These are phyloP conservation scores for Barnettozyma hawaiiensis DNA, from an alignment of 1,139 yeast species.

Conservation along the genomic window DNA sequence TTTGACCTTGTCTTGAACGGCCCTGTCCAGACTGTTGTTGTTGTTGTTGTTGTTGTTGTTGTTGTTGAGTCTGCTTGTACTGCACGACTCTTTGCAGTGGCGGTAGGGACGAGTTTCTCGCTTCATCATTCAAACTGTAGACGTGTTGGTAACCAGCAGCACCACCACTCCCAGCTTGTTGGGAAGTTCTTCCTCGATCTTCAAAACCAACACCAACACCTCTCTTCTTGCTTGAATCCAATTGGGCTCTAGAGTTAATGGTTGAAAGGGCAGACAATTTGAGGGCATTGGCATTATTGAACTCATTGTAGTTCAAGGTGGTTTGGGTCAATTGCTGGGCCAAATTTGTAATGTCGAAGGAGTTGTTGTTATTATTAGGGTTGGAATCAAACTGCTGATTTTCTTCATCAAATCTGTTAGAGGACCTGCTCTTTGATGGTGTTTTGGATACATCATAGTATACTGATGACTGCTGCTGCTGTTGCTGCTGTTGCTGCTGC, in stretches of 20 bases:
- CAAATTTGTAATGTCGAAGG: conserved; percentile 32
- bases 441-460: conserved; percentile 12
- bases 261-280: conserved; percentile 62
- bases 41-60: too few species aligned
- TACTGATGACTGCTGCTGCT: conserved; percentile 9
- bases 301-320: conserved; percentile 28
- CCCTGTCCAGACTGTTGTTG: conserved; percentile 2
- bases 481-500: conserved; percentile 5
- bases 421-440: conserved; percentile 21
- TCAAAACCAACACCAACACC: conserved; percentile 2
- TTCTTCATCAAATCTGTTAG: conserved; percentile 16
- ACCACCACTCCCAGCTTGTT: conserved; percentile 14
- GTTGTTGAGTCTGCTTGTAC: conserved; percentile 14
- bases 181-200: conserved; percentile 1
- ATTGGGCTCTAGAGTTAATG: conserved; percentile 53
- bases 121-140: conserved; percentile 21
- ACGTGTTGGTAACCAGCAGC: conserved; percentile 13
- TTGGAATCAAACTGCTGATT: conserved; percentile 7
- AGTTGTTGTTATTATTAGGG: conserved; percentile 5
- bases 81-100: conserved; percentile 16
- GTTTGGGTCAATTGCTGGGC: conserved; percentile 26
- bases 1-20: neutral
- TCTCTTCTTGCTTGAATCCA: conserved; percentile 47
- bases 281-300: conserved; percentile 41
- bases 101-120: conserved; percentile 17